Conservation (phyloP, 163 green algal species). For the Chloromonas sp. region DNA sequence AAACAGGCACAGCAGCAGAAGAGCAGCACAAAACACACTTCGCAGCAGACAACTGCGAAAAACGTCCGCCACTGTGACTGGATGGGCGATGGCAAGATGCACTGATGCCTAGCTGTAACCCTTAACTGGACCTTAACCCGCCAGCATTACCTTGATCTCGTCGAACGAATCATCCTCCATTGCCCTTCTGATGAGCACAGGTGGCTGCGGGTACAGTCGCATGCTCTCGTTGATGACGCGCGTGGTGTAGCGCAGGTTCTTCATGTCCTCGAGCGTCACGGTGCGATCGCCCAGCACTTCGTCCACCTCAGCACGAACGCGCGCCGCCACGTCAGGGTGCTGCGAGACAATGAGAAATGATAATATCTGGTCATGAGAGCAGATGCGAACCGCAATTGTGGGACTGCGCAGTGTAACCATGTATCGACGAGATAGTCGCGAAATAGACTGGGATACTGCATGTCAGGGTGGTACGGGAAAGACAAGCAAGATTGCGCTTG, state of each 20-base stretch:
- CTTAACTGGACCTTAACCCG: not conserved
- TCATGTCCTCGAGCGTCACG: slow-evolving; percentile 77
- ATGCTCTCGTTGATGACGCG: slow-evolving; percentile 91
- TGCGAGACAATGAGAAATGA: not conserved
- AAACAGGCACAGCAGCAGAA: too few species aligned
- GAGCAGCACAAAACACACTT: too few species aligned
- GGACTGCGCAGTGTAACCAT: too few species aligned
- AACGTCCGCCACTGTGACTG: too few species aligned
- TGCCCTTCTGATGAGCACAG: slow-evolving; percentile 89
- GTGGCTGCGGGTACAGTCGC: slow-evolving; percentile 91
- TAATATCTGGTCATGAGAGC: too few species aligned
- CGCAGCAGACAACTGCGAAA: too few species aligned
- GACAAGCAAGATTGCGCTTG: too few species aligned
- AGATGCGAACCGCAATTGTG: too few species aligned
- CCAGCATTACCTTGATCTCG: slow-evolving; percentile 48
- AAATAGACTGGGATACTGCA: too few species aligned
- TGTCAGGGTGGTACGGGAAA: too few species aligned
- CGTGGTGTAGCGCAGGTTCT: slow-evolving; percentile 70
- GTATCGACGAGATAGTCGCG: too few species aligned
- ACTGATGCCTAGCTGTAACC: not conserved
- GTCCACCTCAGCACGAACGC: slow-evolving; percentile 31
- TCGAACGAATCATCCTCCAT: slow-evolving; percentile 71
- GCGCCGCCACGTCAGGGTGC: slow-evolving; percentile 28
- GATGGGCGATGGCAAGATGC: too few species aligned
- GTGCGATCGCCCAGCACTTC: slow-evolving; percentile 72